Base-by-base conservation (phyloP, 2,329 filamentous ascomycete species). In the Xylariales sp. region DNA sequence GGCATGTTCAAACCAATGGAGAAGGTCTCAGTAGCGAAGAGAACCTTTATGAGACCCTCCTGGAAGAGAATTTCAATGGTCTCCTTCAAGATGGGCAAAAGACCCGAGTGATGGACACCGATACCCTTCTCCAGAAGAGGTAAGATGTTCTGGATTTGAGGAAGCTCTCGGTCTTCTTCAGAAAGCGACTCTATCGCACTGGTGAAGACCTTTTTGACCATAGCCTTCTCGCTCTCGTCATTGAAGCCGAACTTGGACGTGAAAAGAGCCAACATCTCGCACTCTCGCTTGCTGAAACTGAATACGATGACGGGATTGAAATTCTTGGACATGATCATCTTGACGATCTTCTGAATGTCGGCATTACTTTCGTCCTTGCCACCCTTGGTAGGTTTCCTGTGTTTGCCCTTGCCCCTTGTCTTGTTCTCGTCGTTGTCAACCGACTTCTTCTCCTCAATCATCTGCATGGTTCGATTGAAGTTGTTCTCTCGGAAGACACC, bases 1-100 rank as follows among this genome's bases (percentile, higher is more conserved):
- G 93, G 93, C 93, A 98, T 97, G 73, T 98, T 98, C 44, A 98
- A 68, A 46, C 93, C 93, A 50, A 98, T 98, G 4, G 93, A 97
- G 67, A 98, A 98, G 1, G 93, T 98, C 63, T 98, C 94, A 1
- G 93, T 98, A 0, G 93, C 93, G 48, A 98, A 97, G 1, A 98
- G 74, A 8, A 97, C 91, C 67, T 98, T 98, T 71, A 98, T 95
- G 31, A 98, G 70, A 38, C 90, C 90, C 66, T 98, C 93, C 59
- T 98, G 93, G 74, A 98, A 98, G 31, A 98, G 71, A 62, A 98
- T 98, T 69, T 98, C 93, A 51, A 98, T 97, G 0, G 91, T 96
- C 65, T 98, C 93, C 66, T 98, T 98, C 44, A 98, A 69, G 53
- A 98, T 97, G 1, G 93, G 93, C 38, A 98, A 73, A 32, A 98